A percentile compares a stretch with the other conserved stretches of the same genome.
These are phyloP conservation scores for Marasmius sp. DNA, from an alignment of 1,284 basidiomycete genomes.

Conservation along the genomic window DNA sequence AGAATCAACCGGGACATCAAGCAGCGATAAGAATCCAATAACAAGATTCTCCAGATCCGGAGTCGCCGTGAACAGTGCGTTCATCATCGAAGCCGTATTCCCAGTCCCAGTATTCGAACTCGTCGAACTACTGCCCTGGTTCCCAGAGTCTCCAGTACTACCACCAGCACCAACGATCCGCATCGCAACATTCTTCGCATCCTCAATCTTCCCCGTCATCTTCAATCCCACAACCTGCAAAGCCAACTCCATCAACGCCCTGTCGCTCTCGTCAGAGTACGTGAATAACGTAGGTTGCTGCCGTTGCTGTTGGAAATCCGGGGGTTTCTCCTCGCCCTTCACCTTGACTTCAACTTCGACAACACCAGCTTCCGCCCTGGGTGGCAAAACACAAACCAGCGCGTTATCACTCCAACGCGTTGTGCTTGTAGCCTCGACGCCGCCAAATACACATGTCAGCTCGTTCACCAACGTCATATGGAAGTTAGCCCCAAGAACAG, in stretches of 20 bases:
- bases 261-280: conserved; percentile 89
- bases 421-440: conserved; percentile 78
- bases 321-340: conserved; percentile 56
- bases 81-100: conserved; percentile 45
- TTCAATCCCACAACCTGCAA: conserved; percentile 93
- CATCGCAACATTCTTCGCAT: conserved; percentile 89
- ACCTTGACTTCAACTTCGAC: conserved; percentile 80
- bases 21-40: conserved; percentile 74
- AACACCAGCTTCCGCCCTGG: conserved; percentile 78
- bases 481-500: conserved; percentile 91
- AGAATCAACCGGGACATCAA: conserved; percentile 58
- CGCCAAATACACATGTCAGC: conserved; percentile 86
- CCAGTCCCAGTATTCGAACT: conserved; percentile 35
- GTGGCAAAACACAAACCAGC: conserved; percentile 89
- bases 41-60: conserved; percentile 77
- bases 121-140: neutral
- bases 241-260: conserved; percentile 93
- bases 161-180: conserved; percentile 58
- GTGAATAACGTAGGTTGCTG: conserved; percentile 71
- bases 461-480: conserved; percentile 53
- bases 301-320: conserved; percentile 50
- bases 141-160: neutral
- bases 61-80: conserved; percentile 50
- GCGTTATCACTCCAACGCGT: conserved; percentile 94
- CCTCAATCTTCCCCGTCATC: conserved; percentile 94